Evolutionary conservation across 2,329 filamentous ascomycete species (phyloP).

Genomic region (Penicillium sclerotiorum): DNA sequence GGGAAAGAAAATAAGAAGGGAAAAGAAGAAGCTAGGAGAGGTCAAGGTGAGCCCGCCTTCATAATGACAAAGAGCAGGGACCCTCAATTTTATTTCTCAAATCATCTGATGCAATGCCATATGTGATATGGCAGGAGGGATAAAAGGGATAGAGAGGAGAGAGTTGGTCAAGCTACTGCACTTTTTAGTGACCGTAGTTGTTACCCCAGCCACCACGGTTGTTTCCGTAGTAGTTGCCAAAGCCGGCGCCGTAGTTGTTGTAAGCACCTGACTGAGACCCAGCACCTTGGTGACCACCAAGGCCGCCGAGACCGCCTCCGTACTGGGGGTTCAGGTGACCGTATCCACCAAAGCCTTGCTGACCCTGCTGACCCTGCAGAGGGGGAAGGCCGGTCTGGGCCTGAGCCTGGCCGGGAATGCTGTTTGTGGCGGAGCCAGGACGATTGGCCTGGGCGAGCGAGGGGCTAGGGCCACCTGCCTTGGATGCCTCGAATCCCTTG

Average conservation of each 20-base stretch:
- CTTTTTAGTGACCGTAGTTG: conserved; percentile 49
- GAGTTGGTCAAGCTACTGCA: conserved; percentile 23
- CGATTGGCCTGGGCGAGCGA: conserved; percentile 64
- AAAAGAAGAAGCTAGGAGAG: conserved; percentile 21
- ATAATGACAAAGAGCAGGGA: conserved; percentile 2
- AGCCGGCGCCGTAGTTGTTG: conserved; percentile 47
- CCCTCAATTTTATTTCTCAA: conserved; percentile 16
- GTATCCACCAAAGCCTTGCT: conserved; percentile 61
- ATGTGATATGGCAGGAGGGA: conserved; percentile 30
- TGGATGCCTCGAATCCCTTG: conserved; percentile 61
- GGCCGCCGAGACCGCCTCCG: conserved; percentile 48
- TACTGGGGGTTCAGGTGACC: conserved; percentile 59
- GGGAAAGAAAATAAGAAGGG: conserved; percentile 32
- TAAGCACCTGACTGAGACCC: conserved; percentile 46
- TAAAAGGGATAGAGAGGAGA: conserved; percentile 18
- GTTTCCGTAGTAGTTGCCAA: conserved; percentile 49
- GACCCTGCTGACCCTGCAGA: conserved; percentile 55
- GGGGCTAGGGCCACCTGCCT: conserved; percentile 62
- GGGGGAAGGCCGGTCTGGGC: conserved; percentile 56
- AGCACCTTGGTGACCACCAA: conserved; percentile 46
- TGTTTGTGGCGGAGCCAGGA: conserved; percentile 65
- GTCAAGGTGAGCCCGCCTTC: conserved; percentile 9
- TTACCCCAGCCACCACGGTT: conserved; percentile 50
- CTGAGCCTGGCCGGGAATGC: conserved; percentile 53
- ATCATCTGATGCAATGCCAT: conserved; percentile 33